Evolutionary conservation across 495 filamentous ascomycete species (phyloP), one percentile per base, ranked within the genome.

Genomic region (Penicillium herquei): DNA sequence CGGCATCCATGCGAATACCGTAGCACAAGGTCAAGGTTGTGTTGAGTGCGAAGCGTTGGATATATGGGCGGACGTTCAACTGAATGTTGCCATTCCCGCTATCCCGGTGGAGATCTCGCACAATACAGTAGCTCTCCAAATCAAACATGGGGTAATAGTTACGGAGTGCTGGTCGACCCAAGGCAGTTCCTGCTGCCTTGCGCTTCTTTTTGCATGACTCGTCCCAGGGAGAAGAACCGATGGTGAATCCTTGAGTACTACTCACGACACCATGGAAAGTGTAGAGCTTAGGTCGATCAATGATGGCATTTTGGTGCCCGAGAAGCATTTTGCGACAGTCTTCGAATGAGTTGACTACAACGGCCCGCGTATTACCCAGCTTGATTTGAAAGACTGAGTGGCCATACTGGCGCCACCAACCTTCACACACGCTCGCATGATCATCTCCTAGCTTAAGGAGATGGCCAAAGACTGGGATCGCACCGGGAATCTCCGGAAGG

Each of bases 351-450:
- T 78, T 79, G 9, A 78, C 70, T 3, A 81, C 74, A 0, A 79
- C 75, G 0, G 74, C 76, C 3, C 78, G 62, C 0, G 76, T 83
- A 52, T 82, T 82, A 1, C 81, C 81, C 1, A 84, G 65, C 7
- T 69, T 68, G 43, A 84, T 79, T 56, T 84, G 81, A 55, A 79
- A 84, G 42, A 81, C 75, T 13, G 79, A 75, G n/a, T 74, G 57
- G 6, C 70, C 63, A 61, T 82, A 80, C 56, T 82, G 57, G 1
- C 74, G 68, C 77, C 75, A 80, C 80, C 80, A 83, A 45, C 66
- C 59, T 50, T 82, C 78, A 32, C 76, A 82, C 1, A 77, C 69
- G 0, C 66, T 79, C 11, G 82, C 81, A 62, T 85, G 81, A 46
- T 83, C 78, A 3, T 78, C 78, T 9, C 82, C 81, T 7, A 84